Evolutionary conservation across 2,329 filamentous ascomycete genomes (phyloP).

Genomic region (Nannizzia gypsea): DNA sequence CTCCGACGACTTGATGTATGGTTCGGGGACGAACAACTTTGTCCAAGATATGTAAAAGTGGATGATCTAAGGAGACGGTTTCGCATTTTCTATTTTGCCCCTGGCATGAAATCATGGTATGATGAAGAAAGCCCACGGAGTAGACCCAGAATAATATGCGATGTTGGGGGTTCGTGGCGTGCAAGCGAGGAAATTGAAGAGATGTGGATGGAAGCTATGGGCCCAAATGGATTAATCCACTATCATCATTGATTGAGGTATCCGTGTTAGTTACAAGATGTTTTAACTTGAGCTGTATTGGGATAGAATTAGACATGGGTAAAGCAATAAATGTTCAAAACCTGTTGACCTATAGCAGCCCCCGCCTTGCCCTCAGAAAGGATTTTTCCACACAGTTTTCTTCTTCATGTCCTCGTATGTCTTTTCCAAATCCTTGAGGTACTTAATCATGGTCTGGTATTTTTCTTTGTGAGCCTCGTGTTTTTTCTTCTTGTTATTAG

Average conservation of each 20-base stretch:
- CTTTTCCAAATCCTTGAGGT: neutral
- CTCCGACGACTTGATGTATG: neutral
- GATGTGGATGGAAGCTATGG: slow-evolving; percentile 7
- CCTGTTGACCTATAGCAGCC: no score
- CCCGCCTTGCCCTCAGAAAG: no score
- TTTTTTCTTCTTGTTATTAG: neutral
- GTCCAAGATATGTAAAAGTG: neutral
- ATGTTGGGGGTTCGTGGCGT: slow-evolving; percentile 1
- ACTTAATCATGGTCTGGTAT: neutral
- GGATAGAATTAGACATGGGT: no score
- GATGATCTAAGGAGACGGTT: neutral
- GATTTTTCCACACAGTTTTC: neutral
- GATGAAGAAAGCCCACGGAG: neutral
- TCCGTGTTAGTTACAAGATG: no score
- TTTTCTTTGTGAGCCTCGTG: neutral
- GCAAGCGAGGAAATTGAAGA: slow-evolving; percentile 6
- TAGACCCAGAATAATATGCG: neutral
- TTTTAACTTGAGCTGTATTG: no score
- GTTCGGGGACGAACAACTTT: neutral
- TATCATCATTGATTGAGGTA: slow-evolving; percentile 4
- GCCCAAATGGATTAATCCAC: neutral
- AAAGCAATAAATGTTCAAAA: no score
- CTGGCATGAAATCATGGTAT: neutral
- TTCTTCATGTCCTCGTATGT: neutral
- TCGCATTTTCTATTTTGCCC: neutral